phyloP scores from a whole-genome alignment of 768 basidiomycete genomes.

The Pisolithus microcarpus region DNA sequence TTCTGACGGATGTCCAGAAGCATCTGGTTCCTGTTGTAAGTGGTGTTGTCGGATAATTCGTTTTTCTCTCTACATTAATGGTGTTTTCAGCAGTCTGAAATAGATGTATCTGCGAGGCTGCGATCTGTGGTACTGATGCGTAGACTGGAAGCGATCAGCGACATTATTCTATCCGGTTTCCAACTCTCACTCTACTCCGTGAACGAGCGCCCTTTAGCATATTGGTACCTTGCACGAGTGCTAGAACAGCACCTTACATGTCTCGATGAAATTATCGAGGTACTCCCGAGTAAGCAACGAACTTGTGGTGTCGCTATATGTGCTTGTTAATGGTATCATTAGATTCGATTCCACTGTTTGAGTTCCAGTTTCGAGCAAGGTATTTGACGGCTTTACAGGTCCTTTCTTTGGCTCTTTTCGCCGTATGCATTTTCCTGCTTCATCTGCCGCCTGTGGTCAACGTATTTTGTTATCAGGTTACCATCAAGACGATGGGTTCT shows the following conservation, averaged over 20 bases:
- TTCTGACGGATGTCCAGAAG: constrained; percentile 23
- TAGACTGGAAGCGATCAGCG: constrained; percentile 53
- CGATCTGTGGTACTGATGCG: constrained; percentile 41
- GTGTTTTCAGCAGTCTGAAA: constrained; percentile 12
- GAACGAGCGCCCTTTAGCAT: constrained; percentile 66
- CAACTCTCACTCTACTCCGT: constrained; percentile 66
- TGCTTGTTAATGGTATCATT: not conserved
- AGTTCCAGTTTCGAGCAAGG: constrained; percentile 44
- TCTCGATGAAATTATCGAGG: constrained; percentile 41
- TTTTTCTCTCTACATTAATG: too few species aligned
- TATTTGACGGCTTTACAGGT: constrained; percentile 53
- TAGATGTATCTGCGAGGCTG: constrained; percentile 22
- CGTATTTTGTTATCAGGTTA: constrained; percentile 31
- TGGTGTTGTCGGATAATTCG: not conserved
- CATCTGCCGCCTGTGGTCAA: not conserved
- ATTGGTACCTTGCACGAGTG: constrained; percentile 63
- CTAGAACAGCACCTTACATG: constrained; percentile 49
- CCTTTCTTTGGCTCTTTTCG: constrained; percentile 46
- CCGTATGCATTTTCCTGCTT: constrained; percentile 31
- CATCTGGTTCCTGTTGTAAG: constrained; percentile 16
- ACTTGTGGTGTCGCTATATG: constrained; percentile 1
- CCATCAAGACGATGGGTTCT: constrained; percentile 39
- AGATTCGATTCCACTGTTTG: constrained; percentile 29
- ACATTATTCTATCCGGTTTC: constrained; percentile 69
- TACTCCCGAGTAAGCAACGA: constrained; percentile 35